A percentile compares a stretch with the other conserved stretches of the same genome.
Evolutionary conservation across 257 asterid species (phyloP).

Genomic region (Ehretia macrophylla): DNA sequence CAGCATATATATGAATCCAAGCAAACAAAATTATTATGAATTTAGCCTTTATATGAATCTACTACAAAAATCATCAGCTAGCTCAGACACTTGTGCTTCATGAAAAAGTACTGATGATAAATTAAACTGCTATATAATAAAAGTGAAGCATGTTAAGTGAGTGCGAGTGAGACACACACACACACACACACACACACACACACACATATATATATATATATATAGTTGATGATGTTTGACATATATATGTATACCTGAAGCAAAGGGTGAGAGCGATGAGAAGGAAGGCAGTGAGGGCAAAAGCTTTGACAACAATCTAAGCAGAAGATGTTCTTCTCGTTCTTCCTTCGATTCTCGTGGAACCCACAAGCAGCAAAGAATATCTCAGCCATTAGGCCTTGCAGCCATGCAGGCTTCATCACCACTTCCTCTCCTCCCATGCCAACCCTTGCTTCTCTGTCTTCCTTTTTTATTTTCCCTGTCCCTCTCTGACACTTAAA

Average conservation of each 20-base stretch:
- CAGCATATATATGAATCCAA: no score
- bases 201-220: no score
- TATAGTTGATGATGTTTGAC: neutral
- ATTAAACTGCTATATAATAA: no score
- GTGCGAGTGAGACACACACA: no score
- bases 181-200: neutral
- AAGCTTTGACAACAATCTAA: conserved; percentile 70
- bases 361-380: conserved; percentile 63
- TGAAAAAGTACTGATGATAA: no score
- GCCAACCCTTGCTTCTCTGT: neutral
- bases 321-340: conserved; percentile 84
- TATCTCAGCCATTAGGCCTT: conserved; percentile 62
- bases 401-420: conserved; percentile 78
- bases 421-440: conserved; percentile 6
- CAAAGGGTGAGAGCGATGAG: conserved; percentile 59
- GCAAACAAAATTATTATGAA: no score
- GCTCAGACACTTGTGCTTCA: no score
- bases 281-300: conserved; percentile 85
- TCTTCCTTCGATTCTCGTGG: conserved; percentile 59
- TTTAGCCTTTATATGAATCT: no score
- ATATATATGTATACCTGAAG: conserved; percentile 46
- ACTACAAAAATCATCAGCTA: no score
- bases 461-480: neutral
- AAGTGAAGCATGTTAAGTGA: no score
- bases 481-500: neutral